Conservation (phyloP, 1,284 basidiomycete genomes). For the Peniophora sp. region DNA sequence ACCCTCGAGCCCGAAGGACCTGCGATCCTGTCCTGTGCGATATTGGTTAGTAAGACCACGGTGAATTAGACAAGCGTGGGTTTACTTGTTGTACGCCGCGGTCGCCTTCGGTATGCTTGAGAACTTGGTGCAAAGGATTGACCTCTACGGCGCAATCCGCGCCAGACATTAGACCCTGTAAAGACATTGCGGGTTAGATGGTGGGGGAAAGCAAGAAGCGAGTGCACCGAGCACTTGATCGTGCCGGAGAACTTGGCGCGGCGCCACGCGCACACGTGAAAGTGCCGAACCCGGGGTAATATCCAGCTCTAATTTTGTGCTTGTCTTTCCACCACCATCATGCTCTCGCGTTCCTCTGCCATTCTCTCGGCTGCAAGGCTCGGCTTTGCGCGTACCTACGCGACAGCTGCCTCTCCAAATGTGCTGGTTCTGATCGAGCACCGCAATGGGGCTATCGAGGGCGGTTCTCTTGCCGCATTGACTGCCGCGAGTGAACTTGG, state of each 20-base stretch:
- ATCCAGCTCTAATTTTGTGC: not conserved
- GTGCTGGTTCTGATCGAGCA: conserved; percentile 89
- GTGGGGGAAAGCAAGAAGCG: not conserved
- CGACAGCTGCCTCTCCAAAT: conserved; percentile 50
- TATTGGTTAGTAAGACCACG: not conserved
- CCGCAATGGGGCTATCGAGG: conserved; percentile 73
- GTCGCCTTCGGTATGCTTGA: conserved; percentile 90
- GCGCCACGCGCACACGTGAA: not conserved
- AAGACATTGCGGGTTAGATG: conserved; percentile 43
- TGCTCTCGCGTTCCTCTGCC: conserved; percentile 27
- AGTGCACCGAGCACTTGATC: not conserved
- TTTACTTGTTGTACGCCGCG: conserved; percentile 78
- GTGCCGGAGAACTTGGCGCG: not conserved
- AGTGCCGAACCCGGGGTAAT: not conserved
- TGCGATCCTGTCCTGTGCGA: conserved; percentile 57
- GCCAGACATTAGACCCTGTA: conserved; percentile 80
- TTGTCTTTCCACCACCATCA: conserved; percentile 11
- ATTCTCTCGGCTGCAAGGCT: conserved; percentile 13
- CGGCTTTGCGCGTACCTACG: conserved; percentile 39
- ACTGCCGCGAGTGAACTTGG: conserved; percentile 85
- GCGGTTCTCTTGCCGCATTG: conserved; percentile 82
- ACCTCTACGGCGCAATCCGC: conserved; percentile 82
- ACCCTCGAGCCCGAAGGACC: conserved; percentile 68
- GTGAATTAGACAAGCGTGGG: conserved; percentile 7
- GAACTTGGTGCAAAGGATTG: conserved; percentile 85